Base-by-base conservation (phyloP, 192 early-diverging fungal species). In the Spinellus fusiger region DNA sequence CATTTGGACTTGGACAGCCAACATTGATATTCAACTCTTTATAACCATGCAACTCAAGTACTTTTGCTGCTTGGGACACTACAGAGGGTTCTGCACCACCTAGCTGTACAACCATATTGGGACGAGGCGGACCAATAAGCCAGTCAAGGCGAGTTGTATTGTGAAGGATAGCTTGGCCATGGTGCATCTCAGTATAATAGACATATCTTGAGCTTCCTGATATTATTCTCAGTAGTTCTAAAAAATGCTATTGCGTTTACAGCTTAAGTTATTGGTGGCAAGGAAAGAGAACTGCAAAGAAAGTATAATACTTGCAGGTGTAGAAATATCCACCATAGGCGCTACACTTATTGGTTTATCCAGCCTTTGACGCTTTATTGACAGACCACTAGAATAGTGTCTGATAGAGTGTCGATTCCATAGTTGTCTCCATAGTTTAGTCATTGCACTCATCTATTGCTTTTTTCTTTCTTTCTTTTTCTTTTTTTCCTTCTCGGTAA, bases 321-420 rank as follows among this genome's bases (percentile, higher is more conserved):
- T 83, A n/a, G 86, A 87, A 9, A 90, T 87, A 49, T 88, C 84
- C 5, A 88, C 70, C 88, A 90, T 90, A 25, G 88, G 88, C 18
- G 88, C 88, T 20, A 90, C 86, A 44, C 61, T 64, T 3, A 60
- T 54, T 15, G 68, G 61, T 34, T 61, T 51, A 5, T 27, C 15
- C 18, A 65, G 27, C 20, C 65, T 49, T 6, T n/a, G 13, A 6
- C 10, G 40, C 3, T 12, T 12, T n/a, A n/a, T 44, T n/a, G 18
- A 3, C 3, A 18, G 1, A 12, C 15, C 40, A 44, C 18, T 44
- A n/a, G 40, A n/a, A 44, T n/a, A n/a, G 10, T n/a, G 10, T 18
- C 40, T 44, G 40, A 44, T 18, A 3, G 40, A 44, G 3, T 44
- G 40, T 44, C 40, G 13, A 44, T 12, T 12, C 10, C 13, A 44